Percentiles rank a stretch among this genome's conserved stretches.
Conservation (phyloP, 2,329 filamentous ascomycete genomes). For the Phaeomoniella chlamydospora region DNA sequence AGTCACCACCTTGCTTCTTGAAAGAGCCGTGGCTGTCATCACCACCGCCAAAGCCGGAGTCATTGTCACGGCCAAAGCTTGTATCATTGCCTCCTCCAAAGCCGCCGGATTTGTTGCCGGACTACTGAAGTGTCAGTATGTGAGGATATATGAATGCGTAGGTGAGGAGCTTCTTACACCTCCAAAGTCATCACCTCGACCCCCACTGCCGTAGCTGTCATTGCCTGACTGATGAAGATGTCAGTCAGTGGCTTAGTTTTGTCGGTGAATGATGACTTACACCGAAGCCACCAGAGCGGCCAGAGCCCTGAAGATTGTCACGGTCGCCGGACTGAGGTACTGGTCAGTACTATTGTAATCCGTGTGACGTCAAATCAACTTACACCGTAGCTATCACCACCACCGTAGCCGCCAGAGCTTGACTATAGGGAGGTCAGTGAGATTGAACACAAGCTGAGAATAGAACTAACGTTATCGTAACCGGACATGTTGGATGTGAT, state of each 20-base stretch:
- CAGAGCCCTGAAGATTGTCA: slow-evolving; percentile 3
- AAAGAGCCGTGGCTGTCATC: slow-evolving; percentile 4
- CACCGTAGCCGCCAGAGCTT: slow-evolving; percentile 10
- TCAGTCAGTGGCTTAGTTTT: too few species aligned
- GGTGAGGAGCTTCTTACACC: too few species aligned
- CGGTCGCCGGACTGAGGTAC: background rate
- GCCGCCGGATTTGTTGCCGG: background rate
- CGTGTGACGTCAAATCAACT: background rate
- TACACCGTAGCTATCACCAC: slow-evolving; percentile 11
- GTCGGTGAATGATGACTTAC: too few species aligned
- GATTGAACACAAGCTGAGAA: background rate
- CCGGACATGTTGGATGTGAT: slow-evolving; percentile 7
- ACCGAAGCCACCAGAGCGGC: slow-evolving; percentile 4
- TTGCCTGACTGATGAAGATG: slow-evolving; percentile 2
- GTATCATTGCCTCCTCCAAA: background rate
- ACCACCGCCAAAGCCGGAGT: slow-evolving; percentile 1
- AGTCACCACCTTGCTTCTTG: slow-evolving; percentile 1
- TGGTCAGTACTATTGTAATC: background rate
- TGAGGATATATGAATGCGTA: too few species aligned
- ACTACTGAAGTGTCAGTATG: too few species aligned
- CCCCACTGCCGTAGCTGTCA: slow-evolving; percentile 6
- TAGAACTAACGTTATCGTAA: slow-evolving; percentile 9
- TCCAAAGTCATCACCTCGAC: slow-evolving; percentile 1
- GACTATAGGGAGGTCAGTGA: slow-evolving; percentile 6
- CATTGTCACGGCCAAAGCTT: background rate